A percentile compares a stretch with the other conserved stretches of the same genome.
Conservation (phyloP, 495 filamentous ascomycete species). For the Hypoxylon lienhwacheense region DNA sequence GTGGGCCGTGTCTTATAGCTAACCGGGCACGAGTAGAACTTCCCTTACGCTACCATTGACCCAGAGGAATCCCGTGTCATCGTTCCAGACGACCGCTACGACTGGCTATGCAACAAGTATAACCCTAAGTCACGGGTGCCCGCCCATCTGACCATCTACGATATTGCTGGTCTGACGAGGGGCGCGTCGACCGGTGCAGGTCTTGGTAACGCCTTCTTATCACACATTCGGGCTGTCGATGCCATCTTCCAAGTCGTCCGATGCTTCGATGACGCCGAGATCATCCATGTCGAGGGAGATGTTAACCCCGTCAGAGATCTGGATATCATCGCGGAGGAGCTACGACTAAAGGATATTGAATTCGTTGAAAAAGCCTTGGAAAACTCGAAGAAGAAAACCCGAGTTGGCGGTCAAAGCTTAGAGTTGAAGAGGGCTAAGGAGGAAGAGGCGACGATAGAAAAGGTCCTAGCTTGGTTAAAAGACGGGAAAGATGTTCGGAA, state of each 20-base stretch:
- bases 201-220: constrained; percentile 97
- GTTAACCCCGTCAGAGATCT: constrained; percentile 93
- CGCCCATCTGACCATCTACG: constrained; percentile 97
- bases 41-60: constrained; percentile 98
- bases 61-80: constrained; percentile 98
- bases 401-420: constrained; percentile 89
- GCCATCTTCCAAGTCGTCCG: constrained; percentile 99
- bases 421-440: constrained; percentile 98
- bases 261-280: constrained; percentile 99
- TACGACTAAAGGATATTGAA: constrained; percentile 98
- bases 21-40: constrained; percentile 65
- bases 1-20: constrained; percentile 10
- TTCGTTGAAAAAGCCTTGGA: constrained; percentile 96
- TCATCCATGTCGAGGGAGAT: constrained; percentile 99
- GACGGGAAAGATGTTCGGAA: constrained; percentile 91
- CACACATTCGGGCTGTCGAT: constrained; percentile 98
- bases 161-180: constrained; percentile 96
- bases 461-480: constrained; percentile 78
- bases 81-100: constrained; percentile 93
- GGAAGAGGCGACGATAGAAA: constrained; percentile 89
- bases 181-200: constrained; percentile 97
- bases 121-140: constrained; percentile 95
- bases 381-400: constrained; percentile 85
- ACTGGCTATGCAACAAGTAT: constrained; percentile 95
- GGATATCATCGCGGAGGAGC: constrained; percentile 94